Percentiles rank a stretch among this genome's conserved stretches.
These are phyloP conservation scores for Immersiella caudata DNA, from an alignment of 495 filamentous ascomycete species.

Conservation along the genomic window DNA sequence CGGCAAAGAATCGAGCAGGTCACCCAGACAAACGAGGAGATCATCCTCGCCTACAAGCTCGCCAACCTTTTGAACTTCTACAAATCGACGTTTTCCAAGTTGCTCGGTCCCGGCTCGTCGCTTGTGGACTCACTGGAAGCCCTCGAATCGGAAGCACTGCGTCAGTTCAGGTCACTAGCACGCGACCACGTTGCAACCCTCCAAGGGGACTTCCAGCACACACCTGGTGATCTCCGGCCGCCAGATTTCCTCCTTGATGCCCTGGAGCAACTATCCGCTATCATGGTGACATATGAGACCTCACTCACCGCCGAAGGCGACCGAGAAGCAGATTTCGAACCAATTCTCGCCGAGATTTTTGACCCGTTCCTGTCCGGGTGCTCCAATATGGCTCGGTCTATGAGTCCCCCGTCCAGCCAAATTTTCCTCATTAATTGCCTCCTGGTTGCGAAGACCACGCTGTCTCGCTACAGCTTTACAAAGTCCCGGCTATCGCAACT, in stretches of 20 bases:
- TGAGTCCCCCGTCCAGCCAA: constrained; percentile 58
- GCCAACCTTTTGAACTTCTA: constrained; percentile 90
- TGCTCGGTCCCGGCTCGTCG: constrained; percentile 70
- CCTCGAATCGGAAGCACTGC: constrained; percentile 76
- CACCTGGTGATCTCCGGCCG: constrained; percentile 69
- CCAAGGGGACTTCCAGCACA: constrained; percentile 67
- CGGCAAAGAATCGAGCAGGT: constrained; percentile 87
- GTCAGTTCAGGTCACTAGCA: constrained; percentile 79
- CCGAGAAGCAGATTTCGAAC: constrained; percentile 69
- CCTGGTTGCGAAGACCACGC: constrained; percentile 54
- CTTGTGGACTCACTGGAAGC: constrained; percentile 67
- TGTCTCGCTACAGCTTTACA: constrained; percentile 62
- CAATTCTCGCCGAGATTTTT: constrained; percentile 78
- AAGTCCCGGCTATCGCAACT: constrained; percentile 46
- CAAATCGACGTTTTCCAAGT: constrained; percentile 74
- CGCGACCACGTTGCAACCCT: constrained; percentile 74
- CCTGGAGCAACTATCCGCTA: constrained; percentile 69
- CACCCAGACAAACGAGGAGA: constrained; percentile 88
- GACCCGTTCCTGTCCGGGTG: constrained; percentile 83
- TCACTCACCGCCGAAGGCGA: constrained; percentile 63
- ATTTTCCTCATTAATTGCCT: constrained; percentile 88
- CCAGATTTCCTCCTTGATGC: constrained; percentile 85
- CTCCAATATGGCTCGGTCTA: constrained; percentile 64
- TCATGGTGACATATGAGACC: constrained; percentile 82
- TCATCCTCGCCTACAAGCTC: constrained; percentile 84